Conservation (phyloP, 2,329 filamentous ascomycete genomes). For the Clonostachys sp. region DNA sequence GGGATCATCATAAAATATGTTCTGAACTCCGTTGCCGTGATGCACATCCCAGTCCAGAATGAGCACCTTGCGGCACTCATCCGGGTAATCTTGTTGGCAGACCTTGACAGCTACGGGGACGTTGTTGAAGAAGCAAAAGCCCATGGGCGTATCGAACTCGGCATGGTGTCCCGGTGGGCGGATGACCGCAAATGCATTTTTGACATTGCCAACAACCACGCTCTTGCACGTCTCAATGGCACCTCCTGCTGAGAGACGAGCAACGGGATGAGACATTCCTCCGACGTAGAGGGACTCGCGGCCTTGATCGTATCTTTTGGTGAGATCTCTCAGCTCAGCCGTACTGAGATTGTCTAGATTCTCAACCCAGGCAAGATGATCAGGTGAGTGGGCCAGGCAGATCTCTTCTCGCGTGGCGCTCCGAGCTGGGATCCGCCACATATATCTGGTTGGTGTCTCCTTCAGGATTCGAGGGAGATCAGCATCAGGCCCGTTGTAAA, state of each 20-base stretch:
- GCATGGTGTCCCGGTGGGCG: constrained; percentile 94
- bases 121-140: constrained; percentile 98
- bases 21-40: constrained; percentile 88
- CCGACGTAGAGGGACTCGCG: constrained; percentile 82
- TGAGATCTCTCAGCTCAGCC: constrained; percentile 64
- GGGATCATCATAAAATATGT: constrained; percentile 91
- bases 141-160: constrained; percentile 79
- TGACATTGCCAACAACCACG: constrained; percentile 78
- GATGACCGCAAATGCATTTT: constrained; percentile 94
- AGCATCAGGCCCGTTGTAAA: constrained; percentile 56
- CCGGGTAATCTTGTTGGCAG: constrained; percentile 76
- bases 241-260: constrained; percentile 81
- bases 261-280: constrained; percentile 73
- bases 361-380: constrained; percentile 77
- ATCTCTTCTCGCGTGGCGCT: constrained; percentile 78
- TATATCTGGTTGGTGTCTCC: constrained; percentile 53
- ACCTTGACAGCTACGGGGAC: constrained; percentile 88
- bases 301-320: constrained; percentile 54
- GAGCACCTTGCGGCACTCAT: constrained; percentile 79
- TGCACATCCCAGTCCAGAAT: constrained; percentile 90
- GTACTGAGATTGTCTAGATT: constrained; percentile 47
- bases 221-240: constrained; percentile 94
- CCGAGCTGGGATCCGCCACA: constrained; percentile 75
- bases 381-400: constrained; percentile 69
- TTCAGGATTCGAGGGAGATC: constrained; percentile 47